Evolutionary conservation across 768 basidiomycete genomes (phyloP).

Genomic region (Porpolomopsis calyptriformis): DNA sequence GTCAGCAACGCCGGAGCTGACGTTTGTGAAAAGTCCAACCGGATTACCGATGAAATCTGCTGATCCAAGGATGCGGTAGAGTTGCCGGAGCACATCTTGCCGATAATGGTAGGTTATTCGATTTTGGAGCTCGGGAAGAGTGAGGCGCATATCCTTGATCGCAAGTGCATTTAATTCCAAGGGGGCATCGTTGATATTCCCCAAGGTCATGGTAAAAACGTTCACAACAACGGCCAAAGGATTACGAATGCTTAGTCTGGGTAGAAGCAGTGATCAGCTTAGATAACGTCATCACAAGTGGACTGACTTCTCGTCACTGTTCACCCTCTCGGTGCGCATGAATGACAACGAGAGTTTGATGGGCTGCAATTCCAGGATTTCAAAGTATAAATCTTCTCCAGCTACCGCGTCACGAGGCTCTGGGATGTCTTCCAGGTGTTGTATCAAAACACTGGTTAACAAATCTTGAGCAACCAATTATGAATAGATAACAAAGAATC

Average conservation of each 20-base stretch:
- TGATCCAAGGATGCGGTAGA: constrained; percentile 95
- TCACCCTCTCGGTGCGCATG: constrained; percentile 92
- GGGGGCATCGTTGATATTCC: constrained; percentile 93
- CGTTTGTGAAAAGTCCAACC: constrained; percentile 95
- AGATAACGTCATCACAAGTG: constrained; percentile 4
- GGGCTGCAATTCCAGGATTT: constrained; percentile 89
- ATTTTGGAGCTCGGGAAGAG: constrained; percentile 70
- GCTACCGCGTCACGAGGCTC: constrained; percentile 57
- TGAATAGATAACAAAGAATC: constrained; percentile 16
- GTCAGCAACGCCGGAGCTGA: constrained; percentile 94
- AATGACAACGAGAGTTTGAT: constrained; percentile 89
- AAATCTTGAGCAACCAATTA: constrained; percentile 5
- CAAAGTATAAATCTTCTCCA: constrained; percentile 87
- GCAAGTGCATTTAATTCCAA: constrained; percentile 89
- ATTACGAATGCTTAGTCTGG: constrained; percentile 68
- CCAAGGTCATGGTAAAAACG: constrained; percentile 91
- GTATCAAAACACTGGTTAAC: constrained; percentile 53
- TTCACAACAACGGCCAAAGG: constrained; percentile 90
- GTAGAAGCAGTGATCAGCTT: constrained; percentile 2
- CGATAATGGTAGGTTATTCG: constrained; percentile 88
- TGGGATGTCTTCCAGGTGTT: constrained; percentile 53
- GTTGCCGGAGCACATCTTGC: constrained; percentile 84
- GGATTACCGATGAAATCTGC: constrained; percentile 96
- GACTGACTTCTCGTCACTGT: constrained; percentile 83
- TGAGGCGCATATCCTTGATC: constrained; percentile 89